Evolutionary conservation across 441 rosid genomes (phyloP), one percentile per base, ranked within the genome.

Genomic region (Melastoma candidum): DNA sequence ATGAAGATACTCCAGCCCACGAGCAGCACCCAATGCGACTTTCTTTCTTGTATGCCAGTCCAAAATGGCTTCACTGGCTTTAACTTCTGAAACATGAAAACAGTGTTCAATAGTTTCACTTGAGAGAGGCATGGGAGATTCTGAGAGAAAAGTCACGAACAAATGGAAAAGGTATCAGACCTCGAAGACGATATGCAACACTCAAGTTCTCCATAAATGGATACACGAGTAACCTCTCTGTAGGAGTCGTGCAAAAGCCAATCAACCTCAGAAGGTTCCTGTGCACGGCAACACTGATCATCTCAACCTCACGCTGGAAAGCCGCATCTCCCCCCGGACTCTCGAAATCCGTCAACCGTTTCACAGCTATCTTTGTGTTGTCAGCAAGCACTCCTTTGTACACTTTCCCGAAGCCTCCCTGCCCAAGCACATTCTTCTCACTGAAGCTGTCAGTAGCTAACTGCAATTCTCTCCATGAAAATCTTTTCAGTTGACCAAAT

Each of bases 331-430:
- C 97, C 17, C 85, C 85, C 0, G 94, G 96, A 68, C 97, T 89
- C 64, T 90, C 95, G 44, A 75, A 87, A 74, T 90, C 92, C 47
- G 89, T 84, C 54, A 87, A 64, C 47, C 97, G 78, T 71, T 90
- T 90, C 26, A 90, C 97, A 7, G 97, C 96, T 4, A 87, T 74
- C 72, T 81, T 84, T 3, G 89, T 79, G 54, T 73, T 75, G 67
- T 87, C 98, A 44, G 68, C 66, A 72, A 92, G 95, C 67, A 79
- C 69, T 57, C 98, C 98, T 74, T 75, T 87, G 63, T 92, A 92
- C 44, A 92, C 98, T 75, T 87, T 92, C 56, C 96, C 98, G 51
- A 87, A 92, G 47, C 96, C 98, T 66, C 96, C 96, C 74, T 87
- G 98, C 58, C 98, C 98, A 3, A 90, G 88, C 62, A 90, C 75